Evolutionary conservation across 1,284 basidiomycete genomes (phyloP).

Genomic region (Malassezia globosa): DNA sequence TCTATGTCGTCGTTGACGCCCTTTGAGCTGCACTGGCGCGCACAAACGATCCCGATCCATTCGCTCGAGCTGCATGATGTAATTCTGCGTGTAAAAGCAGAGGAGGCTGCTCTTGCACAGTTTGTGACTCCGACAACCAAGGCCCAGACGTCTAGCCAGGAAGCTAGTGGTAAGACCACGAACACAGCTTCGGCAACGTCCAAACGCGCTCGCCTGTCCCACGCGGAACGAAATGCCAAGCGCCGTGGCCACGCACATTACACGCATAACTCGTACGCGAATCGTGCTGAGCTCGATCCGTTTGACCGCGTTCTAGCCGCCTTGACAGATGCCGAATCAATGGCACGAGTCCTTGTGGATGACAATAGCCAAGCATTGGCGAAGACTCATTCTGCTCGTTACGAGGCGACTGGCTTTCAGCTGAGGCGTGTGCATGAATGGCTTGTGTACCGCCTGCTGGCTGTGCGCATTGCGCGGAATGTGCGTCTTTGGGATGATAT

Average conservation of each 20-base stretch:
- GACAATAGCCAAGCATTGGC: slow-evolving; percentile 41
- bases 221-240: slow-evolving; percentile 40
- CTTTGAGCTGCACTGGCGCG: slow-evolving; percentile 65
- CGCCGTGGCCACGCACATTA: slow-evolving; percentile 1
- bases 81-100: slow-evolving; percentile 68
- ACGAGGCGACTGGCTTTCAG: slow-evolving; percentile 39
- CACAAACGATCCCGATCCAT: slow-evolving; percentile 68
- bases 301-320: slow-evolving; percentile 42
- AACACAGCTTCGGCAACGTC: background rate
- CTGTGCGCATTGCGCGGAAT: slow-evolving; percentile 36
- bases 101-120: slow-evolving; percentile 51
- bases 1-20: slow-evolving; percentile 50
- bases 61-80: slow-evolving; percentile 85
- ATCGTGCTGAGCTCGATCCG: slow-evolving; percentile 33
- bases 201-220: slow-evolving; percentile 27
- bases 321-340: slow-evolving; percentile 37
- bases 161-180: background rate
- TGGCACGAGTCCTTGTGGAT: slow-evolving; percentile 36
- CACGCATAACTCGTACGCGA: slow-evolving; percentile 18
- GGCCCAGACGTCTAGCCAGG: background rate
- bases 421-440: slow-evolving; percentile 42
- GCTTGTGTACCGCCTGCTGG: slow-evolving; percentile 37
- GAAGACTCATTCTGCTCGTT: slow-evolving; percentile 39
- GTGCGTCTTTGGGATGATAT: slow-evolving; percentile 34
- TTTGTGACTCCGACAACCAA: slow-evolving; percentile 1